Conservation (phyloP, 768 basidiomycete species). For the Tremella yokohamensis region DNA sequence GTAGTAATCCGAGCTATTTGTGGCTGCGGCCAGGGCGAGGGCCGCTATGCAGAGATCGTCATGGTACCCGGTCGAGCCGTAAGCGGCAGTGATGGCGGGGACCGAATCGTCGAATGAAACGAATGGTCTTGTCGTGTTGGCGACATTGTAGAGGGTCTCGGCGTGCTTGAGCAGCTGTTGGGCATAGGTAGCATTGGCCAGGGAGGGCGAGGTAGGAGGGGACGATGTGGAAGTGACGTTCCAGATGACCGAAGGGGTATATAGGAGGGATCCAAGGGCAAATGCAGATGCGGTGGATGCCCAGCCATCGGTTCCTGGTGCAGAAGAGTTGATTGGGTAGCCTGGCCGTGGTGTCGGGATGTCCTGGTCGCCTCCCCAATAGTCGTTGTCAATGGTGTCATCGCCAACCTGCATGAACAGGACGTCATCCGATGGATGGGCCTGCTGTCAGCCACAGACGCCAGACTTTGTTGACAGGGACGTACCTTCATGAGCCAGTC, state of each 20-base stretch:
- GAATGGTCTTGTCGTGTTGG: conserved; percentile 59
- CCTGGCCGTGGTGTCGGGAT: conserved; percentile 73
- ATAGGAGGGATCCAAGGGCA: conserved; percentile 77
- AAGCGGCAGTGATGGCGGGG: conserved; percentile 62
- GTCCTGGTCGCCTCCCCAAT: conserved; percentile 76
- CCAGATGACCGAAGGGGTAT: conserved; percentile 60
- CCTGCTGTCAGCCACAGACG: conserved; percentile 55
- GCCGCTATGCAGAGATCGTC: conserved; percentile 61
- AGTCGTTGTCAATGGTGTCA: conserved; percentile 65
- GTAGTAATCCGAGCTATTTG: conserved; percentile 61
- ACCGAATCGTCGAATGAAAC: conserved; percentile 57
- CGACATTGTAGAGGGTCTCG: conserved; percentile 68
- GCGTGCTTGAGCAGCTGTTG: conserved; percentile 69
- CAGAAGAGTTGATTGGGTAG: conserved; percentile 71
- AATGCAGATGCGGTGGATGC: conserved; percentile 82
- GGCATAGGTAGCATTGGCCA: conserved; percentile 72
- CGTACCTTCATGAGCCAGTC: conserved; percentile 85
- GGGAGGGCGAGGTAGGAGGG: conserved; percentile 58
- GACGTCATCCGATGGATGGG: conserved; percentile 68
- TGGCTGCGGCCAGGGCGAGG: conserved; percentile 70
- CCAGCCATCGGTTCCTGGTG: conserved; percentile 84
- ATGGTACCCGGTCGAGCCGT: conserved; percentile 57
- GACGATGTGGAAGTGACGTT: conserved; percentile 54
- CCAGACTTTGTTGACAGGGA: background rate
- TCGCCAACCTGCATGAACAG: conserved; percentile 75